phyloP scores from a whole-genome alignment of 169 alveolate genomes.

The Blepharisma undulans region DNA sequence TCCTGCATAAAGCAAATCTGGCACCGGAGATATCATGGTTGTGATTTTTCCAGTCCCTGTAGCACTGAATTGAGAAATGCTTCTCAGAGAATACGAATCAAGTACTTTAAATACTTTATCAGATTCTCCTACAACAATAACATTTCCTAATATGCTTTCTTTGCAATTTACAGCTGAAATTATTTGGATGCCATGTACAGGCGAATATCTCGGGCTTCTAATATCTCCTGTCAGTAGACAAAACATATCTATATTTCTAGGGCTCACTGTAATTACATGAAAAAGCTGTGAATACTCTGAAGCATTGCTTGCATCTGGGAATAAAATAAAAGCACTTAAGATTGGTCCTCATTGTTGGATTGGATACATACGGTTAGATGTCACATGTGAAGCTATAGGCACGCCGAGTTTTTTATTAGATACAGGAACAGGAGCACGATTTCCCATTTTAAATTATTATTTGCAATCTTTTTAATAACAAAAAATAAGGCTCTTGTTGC shows the following conservation, averaged over 20 bases:
- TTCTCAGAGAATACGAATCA: not conserved
- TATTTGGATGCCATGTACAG: not conserved
- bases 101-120: not conserved
- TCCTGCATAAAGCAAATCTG: constrained; percentile 43
- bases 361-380: not conserved
- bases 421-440: not conserved
- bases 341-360: not conserved
- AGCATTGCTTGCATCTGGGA: not conserved
- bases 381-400: not conserved
- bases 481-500: not conserved
- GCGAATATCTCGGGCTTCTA: not conserved
- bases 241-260: not conserved
- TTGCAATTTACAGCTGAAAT: not conserved
- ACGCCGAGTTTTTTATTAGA: constrained; percentile 12
- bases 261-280: constrained; percentile 4
- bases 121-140: not conserved
- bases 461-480: too few species aligned
- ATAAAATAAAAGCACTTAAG: not conserved
- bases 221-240: constrained; percentile 32
- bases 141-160: not conserved
- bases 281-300: not conserved
- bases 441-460: not conserved
- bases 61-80: not conserved
- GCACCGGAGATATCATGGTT: not conserved
- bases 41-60: not conserved